These are phyloP conservation scores for Fraxinus ornus DNA, from an alignment of 305 asterid species.

Conservation along the genomic window DNA sequence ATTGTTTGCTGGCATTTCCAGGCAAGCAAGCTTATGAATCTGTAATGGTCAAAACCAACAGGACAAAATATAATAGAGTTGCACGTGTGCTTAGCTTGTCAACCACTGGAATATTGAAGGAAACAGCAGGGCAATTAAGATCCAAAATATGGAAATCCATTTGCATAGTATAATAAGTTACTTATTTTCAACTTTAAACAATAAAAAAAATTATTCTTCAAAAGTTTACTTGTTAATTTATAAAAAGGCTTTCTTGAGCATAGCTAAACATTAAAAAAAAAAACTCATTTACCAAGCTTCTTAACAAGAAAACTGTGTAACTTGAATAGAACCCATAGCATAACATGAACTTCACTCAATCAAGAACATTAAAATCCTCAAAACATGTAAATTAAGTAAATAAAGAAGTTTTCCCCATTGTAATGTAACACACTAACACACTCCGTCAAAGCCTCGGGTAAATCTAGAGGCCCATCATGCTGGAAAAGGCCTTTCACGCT, in stretches of 20 bases:
- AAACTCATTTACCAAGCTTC: not conserved
- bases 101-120: not conserved
- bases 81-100: slow-evolving; percentile 32
- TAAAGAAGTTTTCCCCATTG: not conserved
- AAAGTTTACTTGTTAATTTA: not conserved
- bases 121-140: not conserved
- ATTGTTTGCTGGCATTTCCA: slow-evolving; percentile 25
- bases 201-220: too few relatives aligned
- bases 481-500: slow-evolving; percentile 36
- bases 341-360: not conserved
- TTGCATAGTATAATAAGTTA: too few relatives aligned
- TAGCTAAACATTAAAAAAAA: not conserved
- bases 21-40: not conserved
- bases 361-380: not conserved
- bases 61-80: not conserved
- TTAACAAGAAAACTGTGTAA: not conserved
- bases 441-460: slow-evolving; percentile 69
- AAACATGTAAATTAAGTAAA: not conserved
- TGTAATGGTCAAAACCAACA: slow-evolving; percentile 2
- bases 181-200: not conserved
- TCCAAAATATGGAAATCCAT: not conserved
- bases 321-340: not conserved
- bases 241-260: not conserved
- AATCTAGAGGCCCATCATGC: slow-evolving; percentile 66
- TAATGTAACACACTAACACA: not conserved